phyloP scores from a whole-genome alignment of 352 stramenopile species.

The Globisporangium paddicum region DNA sequence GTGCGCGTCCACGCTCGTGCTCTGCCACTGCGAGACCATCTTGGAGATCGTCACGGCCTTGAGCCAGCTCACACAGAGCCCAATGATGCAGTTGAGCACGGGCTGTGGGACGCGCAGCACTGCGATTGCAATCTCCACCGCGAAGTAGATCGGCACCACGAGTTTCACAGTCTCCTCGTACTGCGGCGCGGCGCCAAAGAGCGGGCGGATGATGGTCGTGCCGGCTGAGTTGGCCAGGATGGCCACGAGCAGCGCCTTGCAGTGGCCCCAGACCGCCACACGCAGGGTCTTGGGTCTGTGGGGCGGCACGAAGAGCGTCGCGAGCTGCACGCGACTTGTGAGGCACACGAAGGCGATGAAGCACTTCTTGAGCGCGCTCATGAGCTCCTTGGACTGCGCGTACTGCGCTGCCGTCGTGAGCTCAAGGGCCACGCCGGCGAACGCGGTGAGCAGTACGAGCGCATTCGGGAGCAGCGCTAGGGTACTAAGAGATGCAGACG shows the following conservation, averaged over 20 bases:
- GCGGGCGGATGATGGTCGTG: constrained; percentile 54
- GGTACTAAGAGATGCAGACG: not conserved
- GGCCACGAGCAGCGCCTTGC: constrained; percentile 42
- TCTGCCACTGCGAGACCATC: constrained; percentile 54
- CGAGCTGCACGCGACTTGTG: constrained; percentile 37
- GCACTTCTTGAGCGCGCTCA: constrained; percentile 39
- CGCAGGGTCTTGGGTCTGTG: constrained; percentile 31
- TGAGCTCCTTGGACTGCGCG: constrained; percentile 36
- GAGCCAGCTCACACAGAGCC: constrained; percentile 64
- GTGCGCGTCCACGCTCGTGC: constrained; percentile 36
- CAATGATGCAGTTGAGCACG: constrained; percentile 43
- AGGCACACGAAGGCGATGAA: constrained; percentile 68
- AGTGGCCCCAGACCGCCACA: constrained; percentile 24
- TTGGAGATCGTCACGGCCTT: constrained; percentile 70
- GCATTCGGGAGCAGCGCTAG: constrained; percentile 28
- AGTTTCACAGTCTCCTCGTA: constrained; percentile 55
- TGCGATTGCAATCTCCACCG: constrained; percentile 36
- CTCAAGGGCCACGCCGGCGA: constrained; percentile 41
- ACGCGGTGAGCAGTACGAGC: constrained; percentile 32
- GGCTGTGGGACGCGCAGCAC: constrained; percentile 33
- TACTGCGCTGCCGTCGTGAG: constrained; percentile 50
- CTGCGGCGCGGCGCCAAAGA: constrained; percentile 47
- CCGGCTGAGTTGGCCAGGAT: constrained; percentile 60
- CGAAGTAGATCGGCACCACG: constrained; percentile 54
- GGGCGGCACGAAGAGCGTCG: constrained; percentile 31